A percentile compares a stretch with the other conserved stretches of the same genome.
These are phyloP conservation scores for Debaryomycetaceae sp. DNA, from an alignment of 1,139 yeast genomes.

Conservation along the genomic window DNA sequence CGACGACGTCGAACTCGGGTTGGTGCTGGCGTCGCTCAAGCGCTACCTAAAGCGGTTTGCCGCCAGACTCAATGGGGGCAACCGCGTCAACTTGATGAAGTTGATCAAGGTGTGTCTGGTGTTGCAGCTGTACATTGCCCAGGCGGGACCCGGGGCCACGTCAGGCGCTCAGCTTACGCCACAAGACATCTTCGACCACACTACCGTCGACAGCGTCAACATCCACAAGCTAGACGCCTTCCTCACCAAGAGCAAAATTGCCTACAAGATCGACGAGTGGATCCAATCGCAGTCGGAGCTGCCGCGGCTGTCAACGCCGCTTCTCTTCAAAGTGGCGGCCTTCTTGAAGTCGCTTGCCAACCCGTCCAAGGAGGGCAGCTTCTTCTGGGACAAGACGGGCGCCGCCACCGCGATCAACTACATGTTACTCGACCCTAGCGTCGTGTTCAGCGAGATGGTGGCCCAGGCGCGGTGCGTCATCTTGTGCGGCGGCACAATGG, in stretches of 20 bases:
- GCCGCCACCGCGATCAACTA: constrained; percentile 46
- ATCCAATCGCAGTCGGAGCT: constrained; percentile 11
- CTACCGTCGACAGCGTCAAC: constrained; percentile 70
- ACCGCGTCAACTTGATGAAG: constrained; percentile 66
- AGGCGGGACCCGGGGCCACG: constrained; percentile 44
- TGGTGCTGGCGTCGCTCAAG: constrained; percentile 44
- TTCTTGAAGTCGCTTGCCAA: constrained; percentile 66
- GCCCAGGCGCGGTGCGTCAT: constrained; percentile 67
- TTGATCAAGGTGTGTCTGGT: constrained; percentile 54
- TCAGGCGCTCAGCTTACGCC: constrained; percentile 49
- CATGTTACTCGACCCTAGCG: constrained; percentile 77
- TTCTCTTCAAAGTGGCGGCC: constrained; percentile 60
- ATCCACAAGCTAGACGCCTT: constrained; percentile 64
- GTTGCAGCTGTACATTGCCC: constrained; percentile 42
- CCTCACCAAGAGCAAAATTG: constrained; percentile 65
- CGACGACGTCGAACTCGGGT: constrained; percentile 43
- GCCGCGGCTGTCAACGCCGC: constrained; percentile 40
- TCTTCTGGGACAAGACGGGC: constrained; percentile 54
- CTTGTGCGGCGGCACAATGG: constrained; percentile 96
- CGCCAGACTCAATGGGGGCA: constrained; percentile 64
- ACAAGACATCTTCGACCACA: constrained; percentile 49
- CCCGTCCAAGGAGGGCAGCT: constrained; percentile 77
- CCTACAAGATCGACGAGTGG: constrained; percentile 64
- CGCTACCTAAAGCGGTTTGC: constrained; percentile 58
- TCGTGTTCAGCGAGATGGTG: constrained; percentile 61